phyloP scores from a whole-genome alignment of 169 alveolate species.

The Plasmodium cynomolgi region DNA sequence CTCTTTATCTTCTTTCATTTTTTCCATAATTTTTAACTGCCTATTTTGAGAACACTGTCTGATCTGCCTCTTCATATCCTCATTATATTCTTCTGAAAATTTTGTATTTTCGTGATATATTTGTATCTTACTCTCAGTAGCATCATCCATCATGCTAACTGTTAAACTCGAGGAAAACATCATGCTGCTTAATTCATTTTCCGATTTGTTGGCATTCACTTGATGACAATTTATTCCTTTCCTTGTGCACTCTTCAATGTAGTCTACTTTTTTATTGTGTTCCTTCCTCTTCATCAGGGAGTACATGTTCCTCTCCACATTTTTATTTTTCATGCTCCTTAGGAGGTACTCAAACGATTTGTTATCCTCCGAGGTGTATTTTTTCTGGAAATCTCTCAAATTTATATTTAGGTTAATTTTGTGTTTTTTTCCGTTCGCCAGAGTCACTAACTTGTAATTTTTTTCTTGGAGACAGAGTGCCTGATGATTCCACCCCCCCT shows the following conservation, averaged over 20 bases:
- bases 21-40: constrained; percentile 40
- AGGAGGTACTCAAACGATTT: constrained; percentile 79
- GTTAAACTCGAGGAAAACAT: constrained; percentile 37
- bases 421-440: constrained; percentile 74
- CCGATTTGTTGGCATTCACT: constrained; percentile 60
- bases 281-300: constrained; percentile 73
- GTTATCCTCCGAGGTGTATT: constrained; percentile 84
- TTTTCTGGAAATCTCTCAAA: constrained; percentile 79
- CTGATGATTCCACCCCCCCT: neutral
- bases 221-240: constrained; percentile 73
- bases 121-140: neutral
- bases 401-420: constrained; percentile 78
- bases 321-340: constrained; percentile 73
- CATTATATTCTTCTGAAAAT: constrained; percentile 74
- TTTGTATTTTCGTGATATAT: constrained; percentile 74
- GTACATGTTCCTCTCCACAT: constrained; percentile 64
- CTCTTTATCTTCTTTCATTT: constrained; percentile 70
- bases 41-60: constrained; percentile 50
- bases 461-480: constrained; percentile 22
- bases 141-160: neutral
- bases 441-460: constrained; percentile 36
- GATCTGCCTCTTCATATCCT: constrained; percentile 55
- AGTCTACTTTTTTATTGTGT: constrained; percentile 76
- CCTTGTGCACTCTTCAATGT: constrained; percentile 78
- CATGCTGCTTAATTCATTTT: constrained; percentile 64